These are phyloP conservation scores for Neonectria hederae DNA, from an alignment of 2,329 filamentous ascomycete species.

Conservation along the genomic window DNA sequence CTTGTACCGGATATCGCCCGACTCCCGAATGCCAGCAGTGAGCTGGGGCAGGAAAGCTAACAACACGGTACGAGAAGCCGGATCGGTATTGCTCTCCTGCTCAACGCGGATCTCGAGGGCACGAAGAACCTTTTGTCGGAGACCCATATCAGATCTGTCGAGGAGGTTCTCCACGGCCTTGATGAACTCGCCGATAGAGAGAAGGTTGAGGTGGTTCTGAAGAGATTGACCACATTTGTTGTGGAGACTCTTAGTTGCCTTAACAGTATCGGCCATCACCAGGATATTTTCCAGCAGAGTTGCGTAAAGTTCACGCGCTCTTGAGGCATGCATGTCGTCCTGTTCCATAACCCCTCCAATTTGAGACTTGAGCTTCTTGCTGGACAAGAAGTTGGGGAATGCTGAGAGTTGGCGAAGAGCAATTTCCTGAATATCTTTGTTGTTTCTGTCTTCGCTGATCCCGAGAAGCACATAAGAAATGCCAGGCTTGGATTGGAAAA, in stretches of 20 bases:
- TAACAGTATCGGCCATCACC: conserved; percentile 71
- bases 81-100: conserved; percentile 75
- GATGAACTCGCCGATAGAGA: conserved; percentile 89
- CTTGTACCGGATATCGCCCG: conserved; percentile 78
- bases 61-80: conserved; percentile 73
- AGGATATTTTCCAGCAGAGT: conserved; percentile 73
- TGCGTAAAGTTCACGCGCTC: conserved; percentile 74
- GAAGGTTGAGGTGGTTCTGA: conserved; percentile 80
- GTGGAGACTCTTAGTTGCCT: conserved; percentile 64
- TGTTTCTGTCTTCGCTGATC: conserved; percentile 56
- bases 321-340: conserved; percentile 73
- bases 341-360: conserved; percentile 65
- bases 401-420: conserved; percentile 65
- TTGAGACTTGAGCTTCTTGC: conserved; percentile 64
- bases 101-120: conserved; percentile 84
- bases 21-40: conserved; percentile 78
- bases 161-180: conserved; percentile 86
- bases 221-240: conserved; percentile 74
- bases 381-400: conserved; percentile 66
- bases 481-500: conserved; percentile 77
- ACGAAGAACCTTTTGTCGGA: conserved; percentile 81
- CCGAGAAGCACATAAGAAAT: conserved; percentile 79
- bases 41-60: conserved; percentile 83
- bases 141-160: conserved; percentile 75
- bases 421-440: conserved; percentile 60